These are phyloP conservation scores for Phialophora tarda DNA, from an alignment of 2,329 filamentous ascomycete species.

Conservation along the genomic window DNA sequence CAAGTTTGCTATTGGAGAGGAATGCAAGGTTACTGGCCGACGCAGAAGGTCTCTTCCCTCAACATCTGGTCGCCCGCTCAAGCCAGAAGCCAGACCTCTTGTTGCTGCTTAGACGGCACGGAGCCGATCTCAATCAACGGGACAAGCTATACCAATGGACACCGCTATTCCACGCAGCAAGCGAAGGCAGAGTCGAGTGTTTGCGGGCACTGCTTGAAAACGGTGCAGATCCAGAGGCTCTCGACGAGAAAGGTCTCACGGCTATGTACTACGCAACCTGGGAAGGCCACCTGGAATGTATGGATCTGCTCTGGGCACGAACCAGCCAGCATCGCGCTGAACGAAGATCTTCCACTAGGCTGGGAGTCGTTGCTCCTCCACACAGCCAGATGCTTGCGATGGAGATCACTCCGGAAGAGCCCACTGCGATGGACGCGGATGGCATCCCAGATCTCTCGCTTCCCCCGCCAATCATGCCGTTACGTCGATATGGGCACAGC, in stretches of 20 bases:
- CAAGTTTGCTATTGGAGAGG: conserved; percentile 80
- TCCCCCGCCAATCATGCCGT: conserved; percentile 92
- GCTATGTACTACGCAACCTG: conserved; percentile 98
- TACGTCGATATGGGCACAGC: conserved; percentile 94
- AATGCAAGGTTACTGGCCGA: conserved; percentile 86
- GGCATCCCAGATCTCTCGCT: conserved; percentile 90
- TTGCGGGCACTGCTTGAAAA: conserved; percentile 79
- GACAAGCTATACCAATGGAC: conserved; percentile 99
- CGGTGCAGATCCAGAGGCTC: conserved; percentile 75
- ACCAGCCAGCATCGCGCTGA: conserved; percentile 36
- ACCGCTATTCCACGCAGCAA: conserved; percentile 91
- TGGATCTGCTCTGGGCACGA: conserved; percentile 72
- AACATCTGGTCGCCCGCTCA: conserved; percentile 91
- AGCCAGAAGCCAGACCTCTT: conserved; percentile 81
- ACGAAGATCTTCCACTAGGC: conserved; percentile 24
- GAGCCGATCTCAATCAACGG: conserved; percentile 86
- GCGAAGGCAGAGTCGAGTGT: conserved; percentile 91
- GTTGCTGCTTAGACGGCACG: conserved; percentile 79
- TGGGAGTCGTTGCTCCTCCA: conserved; percentile 28
- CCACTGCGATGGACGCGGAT: conserved; percentile 59
- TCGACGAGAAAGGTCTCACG: conserved; percentile 90
- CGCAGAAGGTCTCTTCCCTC: conserved; percentile 94
- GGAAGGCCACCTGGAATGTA: conserved; percentile 95
- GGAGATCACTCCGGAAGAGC: conserved; percentile 36
- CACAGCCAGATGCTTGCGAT: conserved; percentile 33